Percentiles rank a stretch among this genome's conserved stretches.
phyloP scores from a whole-genome alignment of 306 rosid species.

The Mimosa bimucronata region DNA sequence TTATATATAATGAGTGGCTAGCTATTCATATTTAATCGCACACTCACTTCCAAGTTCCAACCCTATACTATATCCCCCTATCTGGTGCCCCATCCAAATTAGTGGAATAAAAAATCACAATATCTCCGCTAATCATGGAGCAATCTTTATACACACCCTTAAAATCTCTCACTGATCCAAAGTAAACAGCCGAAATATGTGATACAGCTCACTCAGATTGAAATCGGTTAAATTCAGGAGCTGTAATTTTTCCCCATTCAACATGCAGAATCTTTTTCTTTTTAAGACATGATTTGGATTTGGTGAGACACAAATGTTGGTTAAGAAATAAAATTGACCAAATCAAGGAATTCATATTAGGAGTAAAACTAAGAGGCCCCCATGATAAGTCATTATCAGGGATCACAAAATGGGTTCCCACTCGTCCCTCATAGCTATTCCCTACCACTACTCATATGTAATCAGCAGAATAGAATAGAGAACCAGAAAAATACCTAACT shows the following conservation, averaged over 20 bases:
- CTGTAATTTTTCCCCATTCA: neutral
- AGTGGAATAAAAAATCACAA: neutral
- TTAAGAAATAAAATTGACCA: too few species aligned
- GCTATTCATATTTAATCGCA: neutral
- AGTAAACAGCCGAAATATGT: constrained; percentile 39
- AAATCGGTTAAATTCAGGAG: constrained; percentile 38
- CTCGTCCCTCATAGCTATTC: constrained; percentile 37
- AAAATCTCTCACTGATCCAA: constrained; percentile 33
- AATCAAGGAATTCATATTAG: neutral
- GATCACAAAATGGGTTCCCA: constrained; percentile 27
- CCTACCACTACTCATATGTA: constrained; percentile 21
- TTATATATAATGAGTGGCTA: neutral
- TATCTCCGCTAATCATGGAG: constrained; percentile 67
- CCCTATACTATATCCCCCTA: constrained; percentile 36
- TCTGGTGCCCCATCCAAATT: neutral
- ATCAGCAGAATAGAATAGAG: neutral
- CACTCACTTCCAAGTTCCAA: neutral
- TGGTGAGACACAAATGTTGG: neutral
- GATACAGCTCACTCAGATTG: constrained; percentile 67
- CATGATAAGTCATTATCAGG: constrained; percentile 44
- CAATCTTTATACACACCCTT: constrained; percentile 36
- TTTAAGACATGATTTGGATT: neutral
- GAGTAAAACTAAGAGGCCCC: constrained; percentile 46
- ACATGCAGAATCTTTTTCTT: neutral
- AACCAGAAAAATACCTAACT: constrained; percentile 75